A percentile compares a stretch with the other conserved stretches of the same genome.
Conservation (phyloP, 441 rosid genomes). For the Adansonia madagascariensis region DNA sequence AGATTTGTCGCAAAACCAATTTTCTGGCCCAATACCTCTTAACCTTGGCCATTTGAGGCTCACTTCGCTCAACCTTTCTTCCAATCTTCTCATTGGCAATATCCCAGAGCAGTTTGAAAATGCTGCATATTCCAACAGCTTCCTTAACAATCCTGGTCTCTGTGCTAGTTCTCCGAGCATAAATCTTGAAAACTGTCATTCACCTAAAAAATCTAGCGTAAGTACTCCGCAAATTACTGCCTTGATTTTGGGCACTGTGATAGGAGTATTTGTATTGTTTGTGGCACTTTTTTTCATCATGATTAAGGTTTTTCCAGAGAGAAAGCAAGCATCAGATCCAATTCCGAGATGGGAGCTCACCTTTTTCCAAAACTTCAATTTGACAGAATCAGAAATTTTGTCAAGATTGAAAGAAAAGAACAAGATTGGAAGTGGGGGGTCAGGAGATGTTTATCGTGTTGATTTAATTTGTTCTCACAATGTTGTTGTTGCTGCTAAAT, state of each 20-base stretch:
- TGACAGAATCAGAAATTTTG: slow-evolving; percentile 36
- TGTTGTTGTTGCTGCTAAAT: slow-evolving; percentile 49
- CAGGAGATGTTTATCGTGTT: slow-evolving; percentile 56
- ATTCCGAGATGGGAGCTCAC: slow-evolving; percentile 33
- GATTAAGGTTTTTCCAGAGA: slow-evolving; percentile 29
- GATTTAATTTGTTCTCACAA: slow-evolving; percentile 24
- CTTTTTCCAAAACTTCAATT: slow-evolving; percentile 42
- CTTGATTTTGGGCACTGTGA: slow-evolving; percentile 17
- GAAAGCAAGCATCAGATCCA: neutral
- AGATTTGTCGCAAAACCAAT: slow-evolving; percentile 45
- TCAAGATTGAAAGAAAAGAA: slow-evolving; percentile 38
- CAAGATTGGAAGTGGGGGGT: slow-evolving; percentile 59
- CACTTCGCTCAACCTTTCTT: slow-evolving; percentile 53
- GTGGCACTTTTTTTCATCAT: slow-evolving; percentile 18
- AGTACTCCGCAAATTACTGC: slow-evolving; percentile 22
- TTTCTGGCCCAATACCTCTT: slow-evolving; percentile 44
- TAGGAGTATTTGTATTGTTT: slow-evolving; percentile 1
- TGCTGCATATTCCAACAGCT: slow-evolving; percentile 42
- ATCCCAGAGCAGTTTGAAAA: slow-evolving; percentile 51
- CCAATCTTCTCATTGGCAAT: slow-evolving; percentile 52
- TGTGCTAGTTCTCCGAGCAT: slow-evolving; percentile 29
- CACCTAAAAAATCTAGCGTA: slow-evolving; percentile 9
- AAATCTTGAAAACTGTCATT: slow-evolving; percentile 30
- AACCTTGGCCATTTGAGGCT: slow-evolving; percentile 30
- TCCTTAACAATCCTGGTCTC: slow-evolving; percentile 52